Percentiles rank a stretch among this genome's conserved stretches.
These are phyloP conservation scores for Phytophthora boehmeriae DNA, from an alignment of 352 stramenopile species.

Conservation along the genomic window DNA sequence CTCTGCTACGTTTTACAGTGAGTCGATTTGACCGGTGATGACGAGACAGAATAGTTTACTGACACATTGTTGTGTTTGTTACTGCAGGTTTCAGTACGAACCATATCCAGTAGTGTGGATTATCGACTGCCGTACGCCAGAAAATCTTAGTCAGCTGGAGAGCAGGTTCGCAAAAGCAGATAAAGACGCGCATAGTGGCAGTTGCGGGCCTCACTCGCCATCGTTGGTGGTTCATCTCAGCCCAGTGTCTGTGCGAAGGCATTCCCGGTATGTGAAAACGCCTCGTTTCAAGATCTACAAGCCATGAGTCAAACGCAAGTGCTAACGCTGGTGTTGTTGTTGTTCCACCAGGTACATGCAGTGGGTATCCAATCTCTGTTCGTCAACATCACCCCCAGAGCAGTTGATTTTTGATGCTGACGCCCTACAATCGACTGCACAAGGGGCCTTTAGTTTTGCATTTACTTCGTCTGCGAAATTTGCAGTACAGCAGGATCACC, in stretches of 20 bases:
- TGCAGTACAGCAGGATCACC: slow-evolving; percentile 12
- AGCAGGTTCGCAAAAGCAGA: slow-evolving; percentile 18
- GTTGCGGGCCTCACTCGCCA: slow-evolving; percentile 42
- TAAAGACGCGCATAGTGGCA: neutral
- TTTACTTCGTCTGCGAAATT: slow-evolving; percentile 52
- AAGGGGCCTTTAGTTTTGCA: slow-evolving; percentile 58
- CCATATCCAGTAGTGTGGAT: slow-evolving; percentile 60
- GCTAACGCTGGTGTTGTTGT: slow-evolving; percentile 2
- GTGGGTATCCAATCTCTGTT: slow-evolving; percentile 31
- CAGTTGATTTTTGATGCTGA: slow-evolving; percentile 61
- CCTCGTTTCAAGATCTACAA: neutral
- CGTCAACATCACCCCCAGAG: slow-evolving; percentile 21
- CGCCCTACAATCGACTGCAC: slow-evolving; percentile 31
- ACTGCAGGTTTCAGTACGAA: slow-evolving; percentile 25
- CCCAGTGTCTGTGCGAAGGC: slow-evolving; percentile 26
- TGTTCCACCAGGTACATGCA: slow-evolving; percentile 32
- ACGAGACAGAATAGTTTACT: neutral
- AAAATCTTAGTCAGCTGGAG: slow-evolving; percentile 38
- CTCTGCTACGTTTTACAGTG: slow-evolving; percentile 39
- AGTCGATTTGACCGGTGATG: neutral
- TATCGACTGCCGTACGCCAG: slow-evolving; percentile 45
- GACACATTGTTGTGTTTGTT: neutral
- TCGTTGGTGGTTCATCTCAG: slow-evolving; percentile 66
- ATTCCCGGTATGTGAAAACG: slow-evolving; percentile 29
- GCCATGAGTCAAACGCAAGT: neutral